These are phyloP conservation scores for Rostrohypoxylon terebratum DNA, from an alignment of 495 filamentous ascomycete genomes.

Conservation along the genomic window DNA sequence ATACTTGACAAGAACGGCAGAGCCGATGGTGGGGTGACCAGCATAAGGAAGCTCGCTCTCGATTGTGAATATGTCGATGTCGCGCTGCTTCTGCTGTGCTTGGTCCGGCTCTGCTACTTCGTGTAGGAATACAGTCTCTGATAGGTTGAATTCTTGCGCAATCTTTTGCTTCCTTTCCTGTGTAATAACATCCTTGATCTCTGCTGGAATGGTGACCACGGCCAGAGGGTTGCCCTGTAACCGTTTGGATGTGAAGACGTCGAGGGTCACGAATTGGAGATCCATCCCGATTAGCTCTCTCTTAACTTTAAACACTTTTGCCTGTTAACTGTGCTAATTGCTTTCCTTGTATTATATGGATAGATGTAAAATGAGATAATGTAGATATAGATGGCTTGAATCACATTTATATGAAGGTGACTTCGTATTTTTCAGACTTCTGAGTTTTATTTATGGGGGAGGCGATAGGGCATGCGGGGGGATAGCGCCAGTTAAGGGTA, in stretches of 20 bases:
- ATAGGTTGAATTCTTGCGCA: slow-evolving; percentile 84
- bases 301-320: neutral
- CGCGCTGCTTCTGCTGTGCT: slow-evolving; percentile 38
- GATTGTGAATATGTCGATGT: slow-evolving; percentile 78
- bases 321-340: neutral
- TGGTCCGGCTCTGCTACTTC: slow-evolving; percentile 41
- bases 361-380: neutral
- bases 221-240: slow-evolving; percentile 77
- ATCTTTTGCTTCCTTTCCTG: slow-evolving; percentile 72
- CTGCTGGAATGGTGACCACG: slow-evolving; percentile 65
- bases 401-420: slow-evolving; percentile 7
- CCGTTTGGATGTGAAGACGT: slow-evolving; percentile 71
- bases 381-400: neutral
- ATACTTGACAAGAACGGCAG: slow-evolving; percentile 65
- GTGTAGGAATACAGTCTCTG: slow-evolving; percentile 85
- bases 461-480: slow-evolving; percentile 14
- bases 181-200: slow-evolving; percentile 47
- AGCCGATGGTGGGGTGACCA: slow-evolving; percentile 82
- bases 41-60: slow-evolving; percentile 76
- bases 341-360: slow-evolving; percentile 1
- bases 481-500: slow-evolving; percentile 19
- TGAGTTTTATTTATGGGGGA: slow-evolving; percentile 4
- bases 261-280: slow-evolving; percentile 68
- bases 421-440: slow-evolving; percentile 28
- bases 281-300: slow-evolving; percentile 45